Conservation (phyloP, 2,329 filamentous ascomycete species). For the Microdochium bolleyi region DNA sequence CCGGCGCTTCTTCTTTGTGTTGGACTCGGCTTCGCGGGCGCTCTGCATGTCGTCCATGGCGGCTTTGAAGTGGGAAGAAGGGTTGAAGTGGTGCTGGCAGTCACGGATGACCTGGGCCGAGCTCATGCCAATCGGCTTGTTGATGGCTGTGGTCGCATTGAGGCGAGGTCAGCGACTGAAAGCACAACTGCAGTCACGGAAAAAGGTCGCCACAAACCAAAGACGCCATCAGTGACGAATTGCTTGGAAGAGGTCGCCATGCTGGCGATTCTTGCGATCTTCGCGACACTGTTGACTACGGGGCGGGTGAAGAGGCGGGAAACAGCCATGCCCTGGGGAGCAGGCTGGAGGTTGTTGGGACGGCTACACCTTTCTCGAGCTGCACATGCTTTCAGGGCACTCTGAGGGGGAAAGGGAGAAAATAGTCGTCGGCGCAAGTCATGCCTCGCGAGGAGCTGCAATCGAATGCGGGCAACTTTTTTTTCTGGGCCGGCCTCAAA, state of each 20-base stretch:
- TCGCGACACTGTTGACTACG: background rate
- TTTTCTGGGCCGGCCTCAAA: no score
- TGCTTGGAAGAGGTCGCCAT: background rate
- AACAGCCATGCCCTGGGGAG: background rate
- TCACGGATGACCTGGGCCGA: constrained; percentile 89
- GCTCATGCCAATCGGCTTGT: constrained; percentile 81
- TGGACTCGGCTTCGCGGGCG: constrained; percentile 46
- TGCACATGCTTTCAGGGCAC: no score
- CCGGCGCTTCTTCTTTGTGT: constrained; percentile 52
- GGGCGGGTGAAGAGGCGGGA: background rate
- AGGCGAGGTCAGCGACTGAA: background rate
- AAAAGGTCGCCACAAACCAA: background rate
- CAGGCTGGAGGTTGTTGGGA: background rate
- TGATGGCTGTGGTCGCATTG: constrained; percentile 56
- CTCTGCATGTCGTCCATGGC: constrained; percentile 59
- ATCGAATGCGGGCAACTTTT: no score
- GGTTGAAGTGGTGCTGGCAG: constrained; percentile 76
- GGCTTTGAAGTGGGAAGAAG: constrained; percentile 70
- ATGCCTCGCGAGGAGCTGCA: no score
- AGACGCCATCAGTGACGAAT: background rate
- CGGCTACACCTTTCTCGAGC: no score
- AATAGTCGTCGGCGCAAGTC: no score
- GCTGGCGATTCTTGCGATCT: background rate
- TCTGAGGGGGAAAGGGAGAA: no score
- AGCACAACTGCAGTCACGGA: background rate